These are phyloP conservation scores for Aphanomyces euteiches DNA, from an alignment of 352 stramenopile genomes.

Conservation along the genomic window DNA sequence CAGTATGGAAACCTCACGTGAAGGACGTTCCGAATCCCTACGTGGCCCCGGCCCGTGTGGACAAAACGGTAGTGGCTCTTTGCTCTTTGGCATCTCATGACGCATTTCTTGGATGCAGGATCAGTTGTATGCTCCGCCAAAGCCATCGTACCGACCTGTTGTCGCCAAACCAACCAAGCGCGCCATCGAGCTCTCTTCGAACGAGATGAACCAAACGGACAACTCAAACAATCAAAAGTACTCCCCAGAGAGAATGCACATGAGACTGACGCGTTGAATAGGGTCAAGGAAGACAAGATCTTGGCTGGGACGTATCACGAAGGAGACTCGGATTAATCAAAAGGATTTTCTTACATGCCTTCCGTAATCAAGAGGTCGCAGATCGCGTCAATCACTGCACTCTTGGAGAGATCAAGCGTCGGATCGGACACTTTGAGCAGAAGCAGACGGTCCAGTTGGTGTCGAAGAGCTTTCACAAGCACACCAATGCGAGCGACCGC, in stretches of 20 bases:
- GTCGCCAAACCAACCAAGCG: constrained; percentile 30
- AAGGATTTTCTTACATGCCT: constrained; percentile 18
- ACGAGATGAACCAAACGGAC: constrained; percentile 17
- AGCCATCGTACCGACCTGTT: constrained; percentile 17
- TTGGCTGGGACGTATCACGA: constrained; percentile 59
- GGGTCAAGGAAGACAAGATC: constrained; percentile 65
- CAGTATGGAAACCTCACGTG: constrained; percentile 40
- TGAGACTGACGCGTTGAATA: constrained; percentile 30
- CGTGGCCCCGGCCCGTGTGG: constrained; percentile 13
- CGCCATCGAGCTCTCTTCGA: constrained; percentile 14
- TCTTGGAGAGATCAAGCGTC: constrained; percentile 85
- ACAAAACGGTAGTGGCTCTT: background rate
- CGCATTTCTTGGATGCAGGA: constrained; percentile 10
- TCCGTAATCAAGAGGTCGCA: constrained; percentile 29
- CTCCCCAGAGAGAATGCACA: background rate
- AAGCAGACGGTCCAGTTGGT: constrained; percentile 91
- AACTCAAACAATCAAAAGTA: constrained; percentile 44
- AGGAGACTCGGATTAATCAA: constrained; percentile 52
- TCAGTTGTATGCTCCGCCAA: constrained; percentile 5
- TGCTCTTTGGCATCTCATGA: constrained; percentile 3
- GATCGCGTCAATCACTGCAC: constrained; percentile 25
- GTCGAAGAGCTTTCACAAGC: constrained; percentile 93
- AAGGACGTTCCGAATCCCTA: constrained; percentile 51
- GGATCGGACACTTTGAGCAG: constrained; percentile 93
- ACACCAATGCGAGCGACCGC: constrained; percentile 92